Base-by-base conservation (phyloP, 108 stramenopile genomes). In the Stephanodiscus triporus region DNA sequence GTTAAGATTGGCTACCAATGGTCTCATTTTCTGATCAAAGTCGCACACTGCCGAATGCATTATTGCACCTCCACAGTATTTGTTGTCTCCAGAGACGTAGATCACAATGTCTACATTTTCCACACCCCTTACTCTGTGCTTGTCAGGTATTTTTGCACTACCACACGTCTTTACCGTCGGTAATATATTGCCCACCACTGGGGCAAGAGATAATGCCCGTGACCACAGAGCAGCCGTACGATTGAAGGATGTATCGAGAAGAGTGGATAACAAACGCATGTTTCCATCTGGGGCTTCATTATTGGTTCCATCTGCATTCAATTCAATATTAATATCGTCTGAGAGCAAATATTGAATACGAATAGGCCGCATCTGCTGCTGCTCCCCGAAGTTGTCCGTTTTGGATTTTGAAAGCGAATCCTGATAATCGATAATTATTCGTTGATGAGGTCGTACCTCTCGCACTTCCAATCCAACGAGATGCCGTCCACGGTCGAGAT, bases 21-120 rank as follows among this genome's bases (percentile, higher is more conserved):
- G 81, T 29, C 81, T 61, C 47, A 66, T 77, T n/a, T 64, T 36
- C 72, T 78, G 78, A 54, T 82, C 81, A 56, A 78, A 78, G 66
- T 82, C 77, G 32, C 81, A 82, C 16, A 82, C 65, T 45, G 81
- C 81, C 11, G 77, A 72, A 62, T 77, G 65, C 72, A 82, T 57
- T 29, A 66, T 22, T 24, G 76, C 72, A 3, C 74, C 72, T 38
- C 76, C 73, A 60, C 81, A 82, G 67, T 77, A 73, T n/a, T 56
- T 62, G 66, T 77, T 77, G 37, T 77, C 72, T 20, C 65, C 57
- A 16, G 70, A 77, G 65, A 82, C 64, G 29, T 82, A 82, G 24
- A 82, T 68, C 8, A 82, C 40, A 51, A 77, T 54, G 47, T 82
- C 81, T 36, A 76, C 77, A 27, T 77, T 64, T 30, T 65, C 54